A percentile compares a stretch with the other conserved stretches of the same genome.
Conservation (phyloP, 331 rosid genomes). For the Quercus lobata region DNA sequence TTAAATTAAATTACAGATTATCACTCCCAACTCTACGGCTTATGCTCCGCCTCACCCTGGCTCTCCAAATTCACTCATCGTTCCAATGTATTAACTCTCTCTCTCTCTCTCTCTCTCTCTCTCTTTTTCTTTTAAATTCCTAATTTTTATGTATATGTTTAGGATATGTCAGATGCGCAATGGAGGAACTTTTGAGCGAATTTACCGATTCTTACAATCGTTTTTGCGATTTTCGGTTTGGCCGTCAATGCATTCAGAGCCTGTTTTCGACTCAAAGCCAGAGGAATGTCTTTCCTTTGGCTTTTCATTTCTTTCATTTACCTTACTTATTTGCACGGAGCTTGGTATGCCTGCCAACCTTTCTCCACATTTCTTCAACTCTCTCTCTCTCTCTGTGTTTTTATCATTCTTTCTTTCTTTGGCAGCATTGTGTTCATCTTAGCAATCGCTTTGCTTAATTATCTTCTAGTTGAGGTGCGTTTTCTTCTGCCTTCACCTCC, state of each 20-base stretch:
- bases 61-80: slow-evolving; percentile 32
- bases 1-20: slow-evolving; percentile 36
- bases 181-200: slow-evolving; percentile 92
- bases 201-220: slow-evolving; percentile 64
- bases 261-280: slow-evolving; percentile 45
- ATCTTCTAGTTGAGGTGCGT: slow-evolving; percentile 80
- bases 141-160: slow-evolving; percentile 6
- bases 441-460: slow-evolving; percentile 68
- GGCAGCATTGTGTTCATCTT: slow-evolving; percentile 66
- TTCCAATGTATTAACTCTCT: slow-evolving; percentile 47
- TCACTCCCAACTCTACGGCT: slow-evolving; percentile 40
- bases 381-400: background rate
- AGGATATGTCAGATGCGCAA: slow-evolving; percentile 95
- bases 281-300: slow-evolving; percentile 85
- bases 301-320: slow-evolving; percentile 66
- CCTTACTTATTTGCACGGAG: slow-evolving; percentile 84
- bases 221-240: slow-evolving; percentile 54
- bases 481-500: background rate
- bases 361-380: background rate
- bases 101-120: background rate
- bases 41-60: slow-evolving; percentile 87
- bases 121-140: background rate
- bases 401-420: background rate
- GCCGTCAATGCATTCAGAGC: slow-evolving; percentile 48
- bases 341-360: slow-evolving; percentile 52